phyloP scores from a whole-genome alignment of 164 flowering plant genomes.

The Houttuynia cordata region DNA sequence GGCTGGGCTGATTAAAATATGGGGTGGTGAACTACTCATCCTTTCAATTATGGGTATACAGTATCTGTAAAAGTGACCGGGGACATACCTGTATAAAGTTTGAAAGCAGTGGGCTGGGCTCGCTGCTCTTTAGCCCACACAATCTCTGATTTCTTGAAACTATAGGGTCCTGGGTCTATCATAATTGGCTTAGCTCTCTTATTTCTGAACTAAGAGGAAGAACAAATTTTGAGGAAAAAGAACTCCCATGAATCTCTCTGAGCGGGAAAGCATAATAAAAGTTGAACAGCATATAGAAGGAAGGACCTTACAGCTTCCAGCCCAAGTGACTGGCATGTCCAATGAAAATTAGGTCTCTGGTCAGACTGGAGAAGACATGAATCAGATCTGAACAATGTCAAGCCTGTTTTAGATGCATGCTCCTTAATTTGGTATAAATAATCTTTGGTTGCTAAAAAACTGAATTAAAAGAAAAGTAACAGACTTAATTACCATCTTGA shows the following conservation, averaged over 20 bases:
- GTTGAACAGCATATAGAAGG: neutral
- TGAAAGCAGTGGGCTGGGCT: constrained; percentile 74
- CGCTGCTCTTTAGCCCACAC: constrained; percentile 82
- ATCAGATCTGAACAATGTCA: constrained; percentile 57
- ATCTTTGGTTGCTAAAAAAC: neutral
- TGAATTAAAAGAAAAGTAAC: neutral
- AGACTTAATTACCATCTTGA: constrained; percentile 71
- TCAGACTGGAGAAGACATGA: constrained; percentile 60
- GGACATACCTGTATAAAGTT: constrained; percentile 66
- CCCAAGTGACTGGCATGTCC: constrained; percentile 76
- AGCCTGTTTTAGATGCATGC: neutral
- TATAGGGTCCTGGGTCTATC: constrained; percentile 79
- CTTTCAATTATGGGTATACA: neutral
- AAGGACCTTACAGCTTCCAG: constrained; percentile 66
- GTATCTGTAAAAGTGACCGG: neutral
- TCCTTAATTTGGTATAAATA: too few relatives aligned
- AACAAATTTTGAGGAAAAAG: neutral
- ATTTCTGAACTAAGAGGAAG: constrained; percentile 33
- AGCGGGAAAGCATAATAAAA: neutral
- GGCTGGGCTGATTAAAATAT: too few relatives aligned
- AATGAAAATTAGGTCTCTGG: constrained; percentile 78
- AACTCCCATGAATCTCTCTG: neutral
- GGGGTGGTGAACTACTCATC: too few relatives aligned
- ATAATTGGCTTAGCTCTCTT: constrained; percentile 85
- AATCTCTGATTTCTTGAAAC: constrained; percentile 73